Conservation (phyloP, 257 asterid genomes). For the Solanum verrucosum region DNA sequence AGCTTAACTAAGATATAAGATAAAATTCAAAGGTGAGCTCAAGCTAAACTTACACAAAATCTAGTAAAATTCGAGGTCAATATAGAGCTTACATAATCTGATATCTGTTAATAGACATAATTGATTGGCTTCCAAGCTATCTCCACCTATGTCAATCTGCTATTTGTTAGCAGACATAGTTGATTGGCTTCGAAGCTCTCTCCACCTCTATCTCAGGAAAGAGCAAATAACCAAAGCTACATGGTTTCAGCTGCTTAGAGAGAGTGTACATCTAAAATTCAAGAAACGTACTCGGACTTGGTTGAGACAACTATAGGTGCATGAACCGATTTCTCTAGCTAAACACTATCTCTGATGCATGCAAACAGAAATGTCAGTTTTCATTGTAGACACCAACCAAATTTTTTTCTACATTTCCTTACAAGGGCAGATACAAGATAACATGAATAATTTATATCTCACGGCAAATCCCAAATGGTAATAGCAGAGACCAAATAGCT, state of each 20-base stretch:
- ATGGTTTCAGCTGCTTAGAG: background rate
- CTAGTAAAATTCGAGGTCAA: background rate
- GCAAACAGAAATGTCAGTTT: background rate
- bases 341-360: background rate
- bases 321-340: background rate
- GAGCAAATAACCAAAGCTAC: background rate
- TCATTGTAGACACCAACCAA: background rate
- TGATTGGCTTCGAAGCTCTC: background rate
- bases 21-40: background rate
- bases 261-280: background rate
- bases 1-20: background rate
- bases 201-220: background rate
- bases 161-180: background rate
- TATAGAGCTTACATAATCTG: background rate
- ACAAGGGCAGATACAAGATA: background rate
- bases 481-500: background rate
- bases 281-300: background rate
- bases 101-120: background rate
- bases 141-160: background rate
- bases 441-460: background rate
- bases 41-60: background rate
- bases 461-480: background rate
- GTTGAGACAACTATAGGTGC: background rate
- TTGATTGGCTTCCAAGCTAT: background rate
- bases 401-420: background rate